A percentile compares a stretch with the other conserved stretches of the same genome.
phyloP scores from a whole-genome alignment of 371 early-diverging fungal species.

The Lichtheimia hyalospora region DNA sequence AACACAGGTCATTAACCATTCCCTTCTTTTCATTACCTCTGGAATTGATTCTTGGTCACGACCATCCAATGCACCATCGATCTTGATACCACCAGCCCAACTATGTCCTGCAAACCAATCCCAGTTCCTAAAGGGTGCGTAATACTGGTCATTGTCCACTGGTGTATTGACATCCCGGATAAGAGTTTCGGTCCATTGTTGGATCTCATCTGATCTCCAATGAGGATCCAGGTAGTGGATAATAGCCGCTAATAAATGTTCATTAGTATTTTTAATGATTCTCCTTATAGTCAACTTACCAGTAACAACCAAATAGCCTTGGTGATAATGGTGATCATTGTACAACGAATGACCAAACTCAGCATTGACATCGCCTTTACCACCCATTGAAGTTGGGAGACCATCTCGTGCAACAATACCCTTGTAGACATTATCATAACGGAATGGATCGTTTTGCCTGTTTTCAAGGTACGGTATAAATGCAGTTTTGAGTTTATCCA shows the following conservation, averaged over 20 bases:
- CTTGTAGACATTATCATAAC: constrained; percentile 65
- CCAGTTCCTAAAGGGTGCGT: constrained; percentile 67
- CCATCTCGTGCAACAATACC: constrained; percentile 63
- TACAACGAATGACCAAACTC: constrained; percentile 53
- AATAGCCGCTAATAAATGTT: constrained; percentile 52
- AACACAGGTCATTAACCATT: background rate
- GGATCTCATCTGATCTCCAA: constrained; percentile 46
- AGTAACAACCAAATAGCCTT: constrained; percentile 64
- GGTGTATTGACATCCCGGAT: constrained; percentile 74
- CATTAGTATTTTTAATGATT: background rate
- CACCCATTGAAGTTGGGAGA: constrained; percentile 37
- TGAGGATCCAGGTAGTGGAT: constrained; percentile 62
- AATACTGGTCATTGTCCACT: constrained; percentile 48
- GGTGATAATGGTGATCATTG: constrained; percentile 83
- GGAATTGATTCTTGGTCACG: constrained; percentile 78
- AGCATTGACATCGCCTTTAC: constrained; percentile 37
- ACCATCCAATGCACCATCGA: constrained; percentile 65
- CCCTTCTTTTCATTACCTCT: constrained; percentile 40
- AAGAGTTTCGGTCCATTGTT: constrained; percentile 39
- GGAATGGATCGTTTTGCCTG: constrained; percentile 52
- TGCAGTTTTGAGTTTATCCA: constrained; percentile 44
- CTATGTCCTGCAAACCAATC: constrained; percentile 83
- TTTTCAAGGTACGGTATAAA: constrained; percentile 63
- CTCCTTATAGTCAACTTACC: constrained; percentile 18
- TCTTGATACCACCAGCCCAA: constrained; percentile 76